Base-by-base conservation (phyloP, 2,329 filamentous ascomycete species). In the Hymenoscyphus fructigenus region DNA sequence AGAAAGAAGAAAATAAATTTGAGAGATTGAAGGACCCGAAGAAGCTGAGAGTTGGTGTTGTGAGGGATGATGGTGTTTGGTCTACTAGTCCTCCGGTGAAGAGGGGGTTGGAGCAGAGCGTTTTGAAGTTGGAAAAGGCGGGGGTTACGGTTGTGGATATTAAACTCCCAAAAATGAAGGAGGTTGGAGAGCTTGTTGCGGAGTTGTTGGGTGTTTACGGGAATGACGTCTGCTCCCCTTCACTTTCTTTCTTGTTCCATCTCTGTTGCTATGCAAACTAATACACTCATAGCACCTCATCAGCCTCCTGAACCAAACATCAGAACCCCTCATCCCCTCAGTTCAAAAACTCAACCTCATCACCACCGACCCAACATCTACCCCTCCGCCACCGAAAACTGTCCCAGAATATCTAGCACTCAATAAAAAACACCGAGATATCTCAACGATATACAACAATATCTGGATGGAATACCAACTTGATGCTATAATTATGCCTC, bases 401-500 rank as follows among this genome's bases (percentile, higher is more conserved):
- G 23, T 53, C 20, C 47, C 47, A 12, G 47, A 53, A 14, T 53
- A 53, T 10, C 47, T 53, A 5, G 20, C 47, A 26, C 47, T 26
- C 3, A 23, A 26, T 10, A 53, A 53, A 14, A 26, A 26, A 26
- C 47, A 53, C 20, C 4, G 12, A 53, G 47, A 53, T 1, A 53
- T 53, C 7, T 20, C 9, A 53, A 14, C 12, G 20, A 15, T 53
- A 53, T 26, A 26, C 20, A 53, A 53, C 23, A 53, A 14, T 14
- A 6, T 53, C 20, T 53, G 47, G 47, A 57, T 34, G n/a, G 55
- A 34, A 34, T 15, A 69, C 68, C 47, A 29, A 70, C 61, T 75
- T 83, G 84, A 87, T 74, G 80, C 82, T 10, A 79, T 87, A 20
- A 74, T 87, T 0, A 84, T 81, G 65, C 84, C 84, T 3, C 78